Evolutionary conservation across 495 filamentous ascomycete genomes (phyloP).

Genomic region (Penicillium cataractarum): DNA sequence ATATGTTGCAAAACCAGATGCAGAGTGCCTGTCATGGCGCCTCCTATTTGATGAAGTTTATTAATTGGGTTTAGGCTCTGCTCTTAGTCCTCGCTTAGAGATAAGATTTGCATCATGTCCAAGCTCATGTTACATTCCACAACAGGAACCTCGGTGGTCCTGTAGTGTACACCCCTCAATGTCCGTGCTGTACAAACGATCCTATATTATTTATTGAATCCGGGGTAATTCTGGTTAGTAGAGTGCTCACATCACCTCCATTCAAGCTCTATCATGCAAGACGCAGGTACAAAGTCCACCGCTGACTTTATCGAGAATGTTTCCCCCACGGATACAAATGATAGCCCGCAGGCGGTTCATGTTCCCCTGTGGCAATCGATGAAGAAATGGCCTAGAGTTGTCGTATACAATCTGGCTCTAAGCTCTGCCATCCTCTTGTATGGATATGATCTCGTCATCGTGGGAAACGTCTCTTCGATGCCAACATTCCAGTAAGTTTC

Average conservation of each 20-base stretch:
- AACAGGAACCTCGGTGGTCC: background rate
- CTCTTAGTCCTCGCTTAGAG: conserved; percentile 17
- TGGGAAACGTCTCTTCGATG: conserved; percentile 50
- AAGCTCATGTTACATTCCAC: conserved; percentile 15
- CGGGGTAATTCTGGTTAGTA: background rate
- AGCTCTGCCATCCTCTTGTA: conserved; percentile 46
- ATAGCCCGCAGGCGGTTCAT: conserved; percentile 3
- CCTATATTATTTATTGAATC: conserved; percentile 1
- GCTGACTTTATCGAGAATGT: conserved; percentile 9
- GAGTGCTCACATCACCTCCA: background rate
- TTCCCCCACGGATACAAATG: background rate
- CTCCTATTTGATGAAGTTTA: conserved; percentile 4
- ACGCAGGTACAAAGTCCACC: background rate
- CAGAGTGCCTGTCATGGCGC: background rate
- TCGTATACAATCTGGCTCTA: conserved; percentile 35
- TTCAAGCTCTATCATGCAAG: conserved; percentile 6
- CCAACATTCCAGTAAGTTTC: conserved; percentile 42
- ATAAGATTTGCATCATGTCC: conserved; percentile 5
- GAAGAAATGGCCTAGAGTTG: conserved; percentile 28
- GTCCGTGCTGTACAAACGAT: conserved; percentile 1
- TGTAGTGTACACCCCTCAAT: conserved; percentile 4
- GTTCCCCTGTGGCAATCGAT: conserved; percentile 25
- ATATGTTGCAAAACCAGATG: background rate
- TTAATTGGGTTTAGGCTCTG: background rate
- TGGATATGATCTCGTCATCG: conserved; percentile 54